Evolutionary conservation across 495 filamentous ascomycete species (phyloP), one percentile per base, ranked within the genome.

Genomic region (Neurospora discreta): DNA sequence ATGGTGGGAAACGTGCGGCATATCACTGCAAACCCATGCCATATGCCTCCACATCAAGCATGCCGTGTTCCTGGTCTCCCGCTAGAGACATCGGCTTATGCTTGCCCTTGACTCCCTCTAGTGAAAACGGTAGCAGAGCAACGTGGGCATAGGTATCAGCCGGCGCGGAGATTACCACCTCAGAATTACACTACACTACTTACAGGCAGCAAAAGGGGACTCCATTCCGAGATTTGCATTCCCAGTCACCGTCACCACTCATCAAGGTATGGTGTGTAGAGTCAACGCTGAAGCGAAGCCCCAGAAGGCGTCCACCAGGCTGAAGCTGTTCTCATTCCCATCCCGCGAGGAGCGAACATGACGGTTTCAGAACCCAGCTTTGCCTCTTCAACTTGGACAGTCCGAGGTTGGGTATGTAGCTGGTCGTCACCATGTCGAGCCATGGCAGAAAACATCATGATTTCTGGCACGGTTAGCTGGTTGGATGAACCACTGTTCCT

Each of bases 11-110:
- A 70, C 67, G 72, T 26, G 70, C 77, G 73, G 76, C 71, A 70
- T 68, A 71, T 72, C 71, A 70, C 68, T 68, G 71, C 65, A 52
- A 73, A 52, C 70, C 75, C 72, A 75, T 79, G 67, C 73, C 77
- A 60, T 60, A 60, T 60, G 52, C 52, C 52, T 60, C 52, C 26
- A 33, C 26, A 30, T 60, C 30, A 60, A 58, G 23, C 20, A 58
- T 5, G 46, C 46, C 46, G 11, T 26, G 5, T 58, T 58, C 46
- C 44, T 52, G 20, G 52, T 60, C 52, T 30, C 52, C 52, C 13
- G 23, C 23, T 60, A 60, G 13, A 60, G 23, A 60, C 52, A 15
- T 23, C 16, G 52, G 52, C 52, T 30, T 60, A 18, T 60, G 52
- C 52, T 60, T 60, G 52, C 52, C 1, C 23, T 60, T 5, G 23